Base-by-base conservation (phyloP, 371 early-diverging fungal genomes). In the Dichotomocladium elegans region DNA sequence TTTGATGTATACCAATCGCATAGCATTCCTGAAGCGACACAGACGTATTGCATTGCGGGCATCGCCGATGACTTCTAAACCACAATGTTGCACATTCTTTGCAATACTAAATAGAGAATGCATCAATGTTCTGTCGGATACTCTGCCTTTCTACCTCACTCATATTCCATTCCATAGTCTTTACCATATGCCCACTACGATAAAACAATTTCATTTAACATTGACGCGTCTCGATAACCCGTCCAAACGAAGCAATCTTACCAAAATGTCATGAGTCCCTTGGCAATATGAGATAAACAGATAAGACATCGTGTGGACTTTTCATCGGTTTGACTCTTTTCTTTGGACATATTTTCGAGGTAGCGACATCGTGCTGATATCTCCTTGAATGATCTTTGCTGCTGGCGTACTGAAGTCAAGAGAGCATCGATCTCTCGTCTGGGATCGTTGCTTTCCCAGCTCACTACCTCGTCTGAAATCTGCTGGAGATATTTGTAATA, bases 261-360 rank as follows among this genome's bases (percentile, higher is more conserved):
- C 47, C 85, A 88, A 50, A 74, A 80, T 5, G 86, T 83, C 31
- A 88, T 58, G n/a, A 71, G 58, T 3, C 85, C 86, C 33, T 75
- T 63, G 0, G 58, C 61, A 40, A 85, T 70, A 12, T 59, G 58
- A 2, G 57, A 55, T 45, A 72, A 66, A 55, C 89, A 88, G 21
- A 86, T 80, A 9, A 79, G 43, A 40, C 89, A 88, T 1, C 77
- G 67, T 3, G 52, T 58, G 21, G 50, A 51, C 10, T 60, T 65
- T 4, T 55, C 57, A 6, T 57, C 51, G 10, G 52, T 53, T 4
- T 43, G 40, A 2, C 34, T 37, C 27, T 57, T 55, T 12, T 65
- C 63, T 33, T 57, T 47, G n/a, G 60, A 58, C 11, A 82, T 51
- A 43, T 68, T 58, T 25, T 69, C 58, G 21, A 83, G 68, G 48